These are phyloP conservation scores for Canavalia gladiata DNA, from an alignment of 306 rosid genomes.

Conservation along the genomic window DNA sequence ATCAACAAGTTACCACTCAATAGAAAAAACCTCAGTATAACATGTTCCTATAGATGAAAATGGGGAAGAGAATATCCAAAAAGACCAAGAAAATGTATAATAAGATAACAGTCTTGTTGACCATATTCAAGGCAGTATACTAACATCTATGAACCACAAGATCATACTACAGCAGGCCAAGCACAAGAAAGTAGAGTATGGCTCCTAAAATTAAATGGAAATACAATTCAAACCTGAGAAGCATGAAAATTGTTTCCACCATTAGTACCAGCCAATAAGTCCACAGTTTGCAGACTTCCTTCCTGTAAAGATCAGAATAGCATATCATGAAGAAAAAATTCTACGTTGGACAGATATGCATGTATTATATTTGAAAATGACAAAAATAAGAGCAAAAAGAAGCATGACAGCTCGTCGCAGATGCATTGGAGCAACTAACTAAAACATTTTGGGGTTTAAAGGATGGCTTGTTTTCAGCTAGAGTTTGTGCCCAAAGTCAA, in stretches of 20 bases:
- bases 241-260: conserved; percentile 77
- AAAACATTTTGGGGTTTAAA: neutral
- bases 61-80: conserved; percentile 19
- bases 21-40: conserved; percentile 19
- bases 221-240: conserved; percentile 75
- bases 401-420: conserved; percentile 9
- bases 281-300: conserved; percentile 72
- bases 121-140: conserved; percentile 38
- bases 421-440: neutral
- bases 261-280: conserved; percentile 72
- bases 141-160: conserved; percentile 33
- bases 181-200: conserved; percentile 34
- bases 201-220: conserved; percentile 34
- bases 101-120: conserved; percentile 25
- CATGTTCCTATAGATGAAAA: conserved; percentile 14
- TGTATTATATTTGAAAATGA: conserved; percentile 24
- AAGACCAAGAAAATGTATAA: conserved; percentile 39
- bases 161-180: conserved; percentile 38
- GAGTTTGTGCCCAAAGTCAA: neutral
- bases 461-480: neutral
- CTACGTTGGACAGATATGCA: conserved; percentile 28
- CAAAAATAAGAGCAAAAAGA: conserved; percentile 13
- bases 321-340: conserved; percentile 39
- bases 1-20: conserved; percentile 43
- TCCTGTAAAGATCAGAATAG: conserved; percentile 66